Base-by-base conservation (phyloP, 2,329 filamentous ascomycete genomes). In the Eutypella sp. region DNA sequence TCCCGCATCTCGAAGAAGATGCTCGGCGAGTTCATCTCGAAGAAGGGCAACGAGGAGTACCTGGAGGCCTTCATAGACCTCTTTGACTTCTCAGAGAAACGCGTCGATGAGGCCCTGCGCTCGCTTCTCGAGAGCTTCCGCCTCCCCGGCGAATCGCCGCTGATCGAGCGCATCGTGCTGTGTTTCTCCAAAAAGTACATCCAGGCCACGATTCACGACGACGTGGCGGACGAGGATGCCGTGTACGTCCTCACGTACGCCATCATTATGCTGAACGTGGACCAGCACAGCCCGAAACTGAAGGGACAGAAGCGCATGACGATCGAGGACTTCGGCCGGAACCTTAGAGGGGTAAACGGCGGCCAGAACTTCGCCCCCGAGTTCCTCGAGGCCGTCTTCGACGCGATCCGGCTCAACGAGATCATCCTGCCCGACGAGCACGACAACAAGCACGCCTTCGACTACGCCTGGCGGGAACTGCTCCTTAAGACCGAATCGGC, bases 351-450 rank as follows among this genome's bases (percentile, higher is more conserved):
- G 10, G 87, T 93, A 27, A 99, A 99, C 59, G 82, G 79, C 22
- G 87, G 86, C 44, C 79, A 89, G 54, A 85, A 99, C 61, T 99
- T 97, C 63, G 79, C 84, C 5, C 76, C 81, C 0, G 85, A 91
- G 51, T 97, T 92, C 60, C 75, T 99, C 1, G 80, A 90, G 60
- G 81, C 81, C 2, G 96, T 97, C 45, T 99, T 85, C 60, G 84
- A 96, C 57, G 89, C 89, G 1, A 99, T 99, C 70, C 89, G 86
- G 63, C 82, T 82, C 16, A 89, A 93, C 54, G 93, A 99, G 67
- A 99, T 99, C 52, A 96, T 99, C 53, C 71, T 99, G 19, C 93
- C 93, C 0, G 93, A 97, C 54, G 93, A 99, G 67, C 93, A 97
- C 64, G 91, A 96, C 62, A 96, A 96, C 65, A 87, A 92, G 63